Conservation (phyloP, 768 basidiomycete genomes). For the Xerocomus potaroensis region DNA sequence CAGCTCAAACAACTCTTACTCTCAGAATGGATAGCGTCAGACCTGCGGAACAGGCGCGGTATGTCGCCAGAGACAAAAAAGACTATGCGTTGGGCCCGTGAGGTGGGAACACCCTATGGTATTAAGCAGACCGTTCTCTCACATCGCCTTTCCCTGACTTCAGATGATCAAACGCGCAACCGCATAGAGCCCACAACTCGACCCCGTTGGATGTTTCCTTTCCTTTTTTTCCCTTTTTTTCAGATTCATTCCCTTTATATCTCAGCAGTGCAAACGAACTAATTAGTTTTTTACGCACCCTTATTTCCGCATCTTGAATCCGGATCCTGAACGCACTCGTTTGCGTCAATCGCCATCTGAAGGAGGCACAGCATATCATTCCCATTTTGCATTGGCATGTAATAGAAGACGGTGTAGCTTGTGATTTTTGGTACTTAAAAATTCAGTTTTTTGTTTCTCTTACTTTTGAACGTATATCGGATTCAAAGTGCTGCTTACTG, state of each 20-base stretch:
- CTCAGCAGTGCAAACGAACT: conserved; percentile 48
- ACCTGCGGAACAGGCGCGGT: conserved; percentile 70
- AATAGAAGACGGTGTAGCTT: conserved; percentile 44
- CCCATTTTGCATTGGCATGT: conserved; percentile 48
- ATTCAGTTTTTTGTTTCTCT: conserved; percentile 11
- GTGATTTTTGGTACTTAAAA: conserved; percentile 26
- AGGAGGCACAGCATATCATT: conserved; percentile 59
- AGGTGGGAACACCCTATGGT: conserved; percentile 47
- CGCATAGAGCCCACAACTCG: conserved; percentile 43
- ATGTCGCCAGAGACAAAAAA: conserved; percentile 78
- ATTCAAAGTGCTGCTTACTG: conserved; percentile 5
- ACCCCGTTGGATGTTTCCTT: conserved; percentile 27
- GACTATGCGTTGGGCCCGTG: conserved; percentile 90
- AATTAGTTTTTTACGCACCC: conserved; percentile 23
- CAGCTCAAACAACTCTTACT: conserved; percentile 78
- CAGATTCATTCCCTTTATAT: conserved; percentile 13
- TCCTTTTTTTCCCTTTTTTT: conserved; percentile 31
- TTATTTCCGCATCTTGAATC: conserved; percentile 10
- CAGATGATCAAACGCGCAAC: conserved; percentile 82
- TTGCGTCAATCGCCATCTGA: conserved; percentile 55
- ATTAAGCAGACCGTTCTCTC: neutral
- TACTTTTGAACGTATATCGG: conserved; percentile 7
- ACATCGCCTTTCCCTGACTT: neutral
- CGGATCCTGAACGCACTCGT: conserved; percentile 16
- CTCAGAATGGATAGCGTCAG: conserved; percentile 70